Evolutionary conservation across 2,329 filamentous ascomycete genomes (phyloP).

Genomic region (Penicillium sp.): DNA sequence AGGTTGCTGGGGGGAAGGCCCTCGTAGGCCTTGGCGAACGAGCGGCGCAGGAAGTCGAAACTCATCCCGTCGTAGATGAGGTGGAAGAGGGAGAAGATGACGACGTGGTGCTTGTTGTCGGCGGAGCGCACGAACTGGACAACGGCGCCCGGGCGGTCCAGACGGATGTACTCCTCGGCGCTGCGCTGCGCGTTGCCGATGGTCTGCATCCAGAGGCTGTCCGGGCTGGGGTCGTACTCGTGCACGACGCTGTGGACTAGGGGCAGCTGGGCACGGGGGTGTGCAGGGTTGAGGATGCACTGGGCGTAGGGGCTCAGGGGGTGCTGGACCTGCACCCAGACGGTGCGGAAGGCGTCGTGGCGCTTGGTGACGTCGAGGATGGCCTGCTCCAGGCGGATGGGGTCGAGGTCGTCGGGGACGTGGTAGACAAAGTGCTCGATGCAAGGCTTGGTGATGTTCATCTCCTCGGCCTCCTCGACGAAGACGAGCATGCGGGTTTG

Average conservation of each 20-base stretch:
- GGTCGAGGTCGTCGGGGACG: neutral
- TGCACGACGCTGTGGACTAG: neutral
- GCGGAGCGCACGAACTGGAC: too few relatives aligned
- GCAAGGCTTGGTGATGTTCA: neutral
- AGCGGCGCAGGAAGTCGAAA: too few relatives aligned
- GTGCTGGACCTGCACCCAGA: neutral
- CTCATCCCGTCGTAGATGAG: too few relatives aligned
- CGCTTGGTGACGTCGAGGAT: neutral
- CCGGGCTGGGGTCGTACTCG: too few relatives aligned
- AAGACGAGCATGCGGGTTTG: neutral
- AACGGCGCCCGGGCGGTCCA: too few relatives aligned
- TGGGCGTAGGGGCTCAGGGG: neutral
- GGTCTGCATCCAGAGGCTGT: too few relatives aligned
- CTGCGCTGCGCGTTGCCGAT: too few relatives aligned
- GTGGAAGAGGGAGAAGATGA: too few relatives aligned
- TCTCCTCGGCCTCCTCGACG: neutral
- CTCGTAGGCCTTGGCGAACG: too few relatives aligned
- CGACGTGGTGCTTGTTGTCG: too few relatives aligned
- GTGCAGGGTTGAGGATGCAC: neutral
- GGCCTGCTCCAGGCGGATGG: neutral
- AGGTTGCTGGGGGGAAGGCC: too few relatives aligned
- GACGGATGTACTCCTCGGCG: too few relatives aligned
- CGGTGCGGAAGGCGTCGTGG: neutral
- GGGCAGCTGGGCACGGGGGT: neutral
- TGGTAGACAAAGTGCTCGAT: neutral